Evolutionary conservation across 139 green algal species (phyloP).

Genomic region (Raphidocelis subcapitata): DNA sequence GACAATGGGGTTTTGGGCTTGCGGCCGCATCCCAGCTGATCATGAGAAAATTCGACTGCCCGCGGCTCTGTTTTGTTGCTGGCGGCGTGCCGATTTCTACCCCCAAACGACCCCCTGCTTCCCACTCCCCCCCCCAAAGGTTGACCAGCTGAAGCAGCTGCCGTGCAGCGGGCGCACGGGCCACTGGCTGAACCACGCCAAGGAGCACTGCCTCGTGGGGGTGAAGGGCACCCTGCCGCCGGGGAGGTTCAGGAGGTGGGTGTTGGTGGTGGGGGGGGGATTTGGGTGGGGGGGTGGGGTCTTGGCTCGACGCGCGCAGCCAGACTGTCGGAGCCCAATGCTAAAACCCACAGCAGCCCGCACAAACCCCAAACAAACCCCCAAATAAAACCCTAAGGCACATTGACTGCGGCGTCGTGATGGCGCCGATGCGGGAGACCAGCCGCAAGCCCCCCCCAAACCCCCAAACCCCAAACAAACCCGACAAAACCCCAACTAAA

Average conservation of each 20-base stretch:
- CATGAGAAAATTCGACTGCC: too few species aligned
- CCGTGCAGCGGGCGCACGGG: slow-evolving; percentile 62
- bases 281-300: neutral
- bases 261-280: neutral
- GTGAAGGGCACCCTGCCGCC: slow-evolving; percentile 71
- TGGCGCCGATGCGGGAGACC: slow-evolving; percentile 80
- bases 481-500: neutral
- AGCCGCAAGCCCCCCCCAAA: slow-evolving; percentile 83
- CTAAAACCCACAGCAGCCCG: neutral
- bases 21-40: too few species aligned
- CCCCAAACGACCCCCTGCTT: too few species aligned
- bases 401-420: slow-evolving; percentile 78
- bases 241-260: slow-evolving; percentile 52
- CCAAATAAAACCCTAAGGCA: slow-evolving; percentile 30
- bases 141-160: too few species aligned
- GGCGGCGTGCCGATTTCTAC: too few species aligned
- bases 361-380: neutral
- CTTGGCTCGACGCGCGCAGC: too few species aligned
- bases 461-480: neutral
- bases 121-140: too few species aligned
- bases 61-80: too few species aligned
- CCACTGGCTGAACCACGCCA: slow-evolving; percentile 89
- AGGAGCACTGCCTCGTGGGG: slow-evolving; percentile 89
- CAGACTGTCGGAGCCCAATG: too few species aligned
- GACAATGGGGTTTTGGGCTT: too few species aligned